Conservation (phyloP, 129 eudicot species). For the Smallanthus sonchifolius region DNA sequence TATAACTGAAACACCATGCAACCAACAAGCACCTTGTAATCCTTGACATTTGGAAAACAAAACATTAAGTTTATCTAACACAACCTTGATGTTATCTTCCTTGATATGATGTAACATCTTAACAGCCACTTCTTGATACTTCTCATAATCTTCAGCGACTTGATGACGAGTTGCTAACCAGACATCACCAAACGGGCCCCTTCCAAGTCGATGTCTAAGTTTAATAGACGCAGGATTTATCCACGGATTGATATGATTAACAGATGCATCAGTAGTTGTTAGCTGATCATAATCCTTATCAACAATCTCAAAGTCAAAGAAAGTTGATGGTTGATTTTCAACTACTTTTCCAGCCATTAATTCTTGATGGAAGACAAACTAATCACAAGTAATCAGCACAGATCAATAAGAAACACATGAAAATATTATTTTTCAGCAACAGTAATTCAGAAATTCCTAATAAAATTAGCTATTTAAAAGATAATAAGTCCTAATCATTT, state of each 20-base stretch:
- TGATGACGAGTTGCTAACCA: conserved; percentile 90
- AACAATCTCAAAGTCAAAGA: conserved; percentile 72
- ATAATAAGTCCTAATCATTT: not conserved
- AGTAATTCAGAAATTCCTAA: not conserved
- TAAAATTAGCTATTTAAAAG: not conserved
- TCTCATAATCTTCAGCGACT: conserved; percentile 59
- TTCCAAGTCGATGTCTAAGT: conserved; percentile 85
- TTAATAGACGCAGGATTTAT: conserved; percentile 67
- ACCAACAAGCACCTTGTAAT: conserved; percentile 58
- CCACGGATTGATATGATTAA: conserved; percentile 54
- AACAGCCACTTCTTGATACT: conserved; percentile 84
- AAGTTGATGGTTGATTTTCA: conserved; percentile 32
- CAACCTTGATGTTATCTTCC: conserved; percentile 56
- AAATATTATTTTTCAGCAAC: not conserved
- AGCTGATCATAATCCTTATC: conserved; percentile 58
- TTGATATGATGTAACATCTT: conserved; percentile 76
- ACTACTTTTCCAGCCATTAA: conserved; percentile 65
- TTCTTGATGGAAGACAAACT: conserved; percentile 26
- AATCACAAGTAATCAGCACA: conserved; percentile 6
- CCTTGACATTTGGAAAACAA: conserved; percentile 53
- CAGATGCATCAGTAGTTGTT: conserved; percentile 36
- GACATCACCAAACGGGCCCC: conserved; percentile 91
- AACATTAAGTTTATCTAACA: conserved; percentile 51
- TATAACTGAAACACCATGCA: conserved; percentile 65
- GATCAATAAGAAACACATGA: conserved; percentile 8